Evolutionary conservation across 1,139 yeast species (phyloP).

Genomic region (Sugiyamaella pinicola): DNA sequence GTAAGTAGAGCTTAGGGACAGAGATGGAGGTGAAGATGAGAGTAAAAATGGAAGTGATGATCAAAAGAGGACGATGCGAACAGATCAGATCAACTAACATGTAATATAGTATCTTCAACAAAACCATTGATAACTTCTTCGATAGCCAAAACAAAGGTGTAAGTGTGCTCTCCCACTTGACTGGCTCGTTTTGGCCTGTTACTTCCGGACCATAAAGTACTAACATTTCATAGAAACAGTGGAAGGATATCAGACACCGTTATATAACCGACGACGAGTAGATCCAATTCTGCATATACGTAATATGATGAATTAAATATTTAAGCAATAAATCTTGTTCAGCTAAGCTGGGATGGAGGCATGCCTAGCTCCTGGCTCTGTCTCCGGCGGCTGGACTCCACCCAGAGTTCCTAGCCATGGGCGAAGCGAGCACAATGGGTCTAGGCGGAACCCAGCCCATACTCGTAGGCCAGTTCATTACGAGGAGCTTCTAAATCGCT

Average conservation of each 20-base stretch:
- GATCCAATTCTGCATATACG: constrained; percentile 3
- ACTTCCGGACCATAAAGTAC: not conserved
- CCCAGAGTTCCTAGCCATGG: too few relatives aligned
- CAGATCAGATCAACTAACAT: constrained; percentile 8
- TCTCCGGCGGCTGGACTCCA: too few relatives aligned
- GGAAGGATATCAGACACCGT: constrained; percentile 87
- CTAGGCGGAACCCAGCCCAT: too few relatives aligned
- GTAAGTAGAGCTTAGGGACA: constrained; percentile 34
- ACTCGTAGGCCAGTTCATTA: too few relatives aligned
- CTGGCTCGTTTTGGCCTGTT: too few relatives aligned
- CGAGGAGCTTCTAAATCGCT: too few relatives aligned
- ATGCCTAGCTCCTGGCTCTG: too few relatives aligned
- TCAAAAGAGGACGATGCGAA: constrained; percentile 2
- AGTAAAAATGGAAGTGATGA: not conserved
- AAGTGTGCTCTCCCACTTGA: constrained; percentile 27
- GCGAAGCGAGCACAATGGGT: too few relatives aligned
- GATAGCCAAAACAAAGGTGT: constrained; percentile 84
- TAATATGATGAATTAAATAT: constrained; percentile 4
- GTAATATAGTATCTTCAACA: constrained; percentile 60
- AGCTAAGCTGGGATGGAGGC: too few relatives aligned
- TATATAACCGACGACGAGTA: constrained; percentile 45
- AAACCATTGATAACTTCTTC: constrained; percentile 77
- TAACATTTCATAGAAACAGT: constrained; percentile 59
- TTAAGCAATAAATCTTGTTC: not conserved
- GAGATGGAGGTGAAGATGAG: not conserved